Base-by-base conservation (phyloP, 176 grass and related monocot genomes). In the Zea luxurians region DNA sequence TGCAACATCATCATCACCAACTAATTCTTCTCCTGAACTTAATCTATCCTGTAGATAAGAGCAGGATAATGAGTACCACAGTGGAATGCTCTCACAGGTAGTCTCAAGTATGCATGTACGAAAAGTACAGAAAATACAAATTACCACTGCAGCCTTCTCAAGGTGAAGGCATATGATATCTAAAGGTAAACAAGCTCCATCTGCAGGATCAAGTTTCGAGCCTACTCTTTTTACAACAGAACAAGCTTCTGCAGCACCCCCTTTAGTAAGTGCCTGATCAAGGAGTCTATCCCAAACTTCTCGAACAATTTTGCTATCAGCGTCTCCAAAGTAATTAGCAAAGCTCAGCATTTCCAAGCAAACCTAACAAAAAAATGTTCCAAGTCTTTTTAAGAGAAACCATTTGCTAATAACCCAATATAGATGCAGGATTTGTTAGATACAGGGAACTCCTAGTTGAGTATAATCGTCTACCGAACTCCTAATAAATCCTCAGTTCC, bases 321-420 rank as follows among this genome's bases (percentile, higher is more conserved):
- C 78, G 40, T 94, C 96, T 48, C 96, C 96, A 73, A 92, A 92
- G 79, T 95, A 92, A 66, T 94, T 92, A 85, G 92, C 91, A 81
- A 98, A 98, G 83, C 92, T 92, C 66, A 98, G 87, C 73, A 98
- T 98, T 93, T 98, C 92, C 78, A 98, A 69, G 83, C 96, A 98
- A 81, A 90, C 85, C 95, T 98, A 75, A 77, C 72, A 92, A 74
- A 4, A 90, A 0, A 78, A 69, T 18, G 11, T 38, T 86, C 66
- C 38, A 66, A 41, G 43, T 50, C 18, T 50, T 68, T 65, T 83
- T 83, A 65, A 8, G 2, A 74, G 9, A 79, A 74, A 35, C 74
- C 37, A 18, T 77, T n/a, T 7, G 15, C 4, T 65, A 59, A 68
- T 8, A 45, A 66, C 37, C 13, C n/a, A 72, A 66, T 49, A 6